Percentiles rank a stretch among this genome's conserved stretches.
These are phyloP conservation scores for Murraya koenigii DNA, from an alignment of 345 rosid species.

Conservation along the genomic window DNA sequence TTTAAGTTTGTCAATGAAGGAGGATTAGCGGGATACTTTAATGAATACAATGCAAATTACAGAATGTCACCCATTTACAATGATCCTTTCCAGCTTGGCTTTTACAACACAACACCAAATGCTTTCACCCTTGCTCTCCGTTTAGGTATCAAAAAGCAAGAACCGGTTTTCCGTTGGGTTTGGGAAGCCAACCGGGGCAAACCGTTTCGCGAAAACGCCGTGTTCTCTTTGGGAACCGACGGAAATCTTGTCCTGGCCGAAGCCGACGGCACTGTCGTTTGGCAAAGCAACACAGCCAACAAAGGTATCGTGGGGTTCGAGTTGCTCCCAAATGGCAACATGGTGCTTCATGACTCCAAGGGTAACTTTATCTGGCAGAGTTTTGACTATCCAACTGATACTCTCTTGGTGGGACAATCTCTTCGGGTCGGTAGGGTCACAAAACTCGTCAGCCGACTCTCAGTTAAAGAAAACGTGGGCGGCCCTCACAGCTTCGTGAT, in stretches of 20 bases:
- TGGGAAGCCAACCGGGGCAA: slow-evolving; percentile 73
- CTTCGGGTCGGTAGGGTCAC: slow-evolving; percentile 24
- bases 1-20: slow-evolving; percentile 43
- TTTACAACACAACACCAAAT: slow-evolving; percentile 60
- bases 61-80: slow-evolving; percentile 17
- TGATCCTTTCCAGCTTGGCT: slow-evolving; percentile 54
- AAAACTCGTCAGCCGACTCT: slow-evolving; percentile 53
- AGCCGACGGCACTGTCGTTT: slow-evolving; percentile 49
- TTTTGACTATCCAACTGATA: slow-evolving; percentile 58
- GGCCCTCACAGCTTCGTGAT: slow-evolving; percentile 62
- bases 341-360: slow-evolving; percentile 46
- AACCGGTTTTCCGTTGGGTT: slow-evolving; percentile 44
- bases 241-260: slow-evolving; percentile 62
- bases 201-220: slow-evolving; percentile 62
- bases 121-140: slow-evolving; percentile 55
- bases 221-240: slow-evolving; percentile 39
- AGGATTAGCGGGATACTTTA: slow-evolving; percentile 25
- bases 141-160: slow-evolving; percentile 38
- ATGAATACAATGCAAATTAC: slow-evolving; percentile 40
- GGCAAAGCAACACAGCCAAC: slow-evolving; percentile 66
- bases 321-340: slow-evolving; percentile 53
- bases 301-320: slow-evolving; percentile 56
- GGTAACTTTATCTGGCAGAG: slow-evolving; percentile 58
- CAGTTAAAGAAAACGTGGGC: slow-evolving; percentile 25
- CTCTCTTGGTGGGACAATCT: slow-evolving; percentile 58